These are phyloP conservation scores for Pezicula carpinea DNA, from an alignment of 2,329 filamentous ascomycete species.

Conservation along the genomic window DNA sequence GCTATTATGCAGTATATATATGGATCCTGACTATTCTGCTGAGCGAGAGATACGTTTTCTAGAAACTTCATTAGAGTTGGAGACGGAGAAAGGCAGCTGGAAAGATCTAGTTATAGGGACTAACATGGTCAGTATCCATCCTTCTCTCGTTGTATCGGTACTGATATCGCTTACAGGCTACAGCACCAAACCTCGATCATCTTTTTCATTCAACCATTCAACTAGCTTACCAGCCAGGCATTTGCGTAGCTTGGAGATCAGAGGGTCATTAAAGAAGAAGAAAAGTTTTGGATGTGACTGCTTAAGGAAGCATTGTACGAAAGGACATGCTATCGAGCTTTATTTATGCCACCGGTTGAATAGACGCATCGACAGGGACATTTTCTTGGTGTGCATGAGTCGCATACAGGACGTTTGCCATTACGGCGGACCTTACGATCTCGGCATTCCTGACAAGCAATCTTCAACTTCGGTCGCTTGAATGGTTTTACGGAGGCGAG, in stretches of 20 bases:
- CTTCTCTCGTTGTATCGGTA: neutral
- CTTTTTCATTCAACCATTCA: neutral
- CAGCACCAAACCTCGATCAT: neutral
- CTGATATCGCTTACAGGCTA: neutral
- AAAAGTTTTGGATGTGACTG: no score
- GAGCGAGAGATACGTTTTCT: neutral
- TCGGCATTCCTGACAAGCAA: slow-evolving; percentile 4
- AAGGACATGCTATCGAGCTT: neutral
- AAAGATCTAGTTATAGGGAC: neutral
- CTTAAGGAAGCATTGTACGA: no score
- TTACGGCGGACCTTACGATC: slow-evolving; percentile 4
- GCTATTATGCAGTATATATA: neutral
- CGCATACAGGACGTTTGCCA: slow-evolving; percentile 1
- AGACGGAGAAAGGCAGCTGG: neutral
- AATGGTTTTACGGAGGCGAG: slow-evolving; percentile 1
- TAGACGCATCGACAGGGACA: neutral
- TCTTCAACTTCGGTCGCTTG: slow-evolving; percentile 3
- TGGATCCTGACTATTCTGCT: neutral
- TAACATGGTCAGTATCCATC: neutral
- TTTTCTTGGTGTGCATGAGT: slow-evolving; percentile 1
- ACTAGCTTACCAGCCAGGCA: neutral
- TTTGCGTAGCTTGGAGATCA: no score
- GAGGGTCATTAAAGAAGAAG: no score
- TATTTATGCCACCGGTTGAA: neutral
- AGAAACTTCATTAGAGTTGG: neutral